Percentiles rank a stretch among this genome's conserved stretches.
These are phyloP conservation scores for Arachis monticola DNA, from an alignment of 331 rosid species.

Conservation along the genomic window DNA sequence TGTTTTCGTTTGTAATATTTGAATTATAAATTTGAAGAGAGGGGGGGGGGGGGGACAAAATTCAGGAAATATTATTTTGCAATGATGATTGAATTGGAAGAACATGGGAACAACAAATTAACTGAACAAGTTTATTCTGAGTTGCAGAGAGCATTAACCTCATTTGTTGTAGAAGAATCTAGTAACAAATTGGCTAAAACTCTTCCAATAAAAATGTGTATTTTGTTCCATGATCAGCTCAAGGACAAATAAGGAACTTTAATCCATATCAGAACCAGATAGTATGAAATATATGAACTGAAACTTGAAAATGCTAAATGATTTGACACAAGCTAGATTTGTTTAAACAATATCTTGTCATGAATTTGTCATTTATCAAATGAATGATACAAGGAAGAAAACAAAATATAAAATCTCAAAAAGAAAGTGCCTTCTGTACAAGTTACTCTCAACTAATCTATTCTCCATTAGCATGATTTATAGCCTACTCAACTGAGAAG, in stretches of 20 bases:
- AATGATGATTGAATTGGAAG: neutral
- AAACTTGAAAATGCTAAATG: constrained; percentile 10
- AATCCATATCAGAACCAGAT: neutral
- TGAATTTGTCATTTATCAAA: constrained; percentile 13
- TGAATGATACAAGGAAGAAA: constrained; percentile 12
- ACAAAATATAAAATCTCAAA: constrained; percentile 6
- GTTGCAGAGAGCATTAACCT: neutral
- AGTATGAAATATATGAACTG: neutral
- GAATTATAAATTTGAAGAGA: neutral
- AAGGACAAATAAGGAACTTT: neutral
- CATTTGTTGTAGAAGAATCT: neutral
- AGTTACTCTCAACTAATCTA: constrained; percentile 28
- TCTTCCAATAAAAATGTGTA: neutral
- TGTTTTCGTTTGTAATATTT: neutral
- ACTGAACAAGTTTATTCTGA: neutral
- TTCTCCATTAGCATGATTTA: neutral
- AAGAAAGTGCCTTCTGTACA: constrained; percentile 10
- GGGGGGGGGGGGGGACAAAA: constrained; percentile 1
- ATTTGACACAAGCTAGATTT: neutral
- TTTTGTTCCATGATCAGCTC: neutral
- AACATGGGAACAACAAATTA: neutral
- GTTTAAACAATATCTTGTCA: constrained; percentile 1
- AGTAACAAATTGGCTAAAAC: neutral
- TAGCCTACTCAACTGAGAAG: neutral
- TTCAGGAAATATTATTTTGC: neutral